These are phyloP conservation scores for Gossypium gossypioides DNA, from an alignment of 441 rosid genomes.

Conservation along the genomic window DNA sequence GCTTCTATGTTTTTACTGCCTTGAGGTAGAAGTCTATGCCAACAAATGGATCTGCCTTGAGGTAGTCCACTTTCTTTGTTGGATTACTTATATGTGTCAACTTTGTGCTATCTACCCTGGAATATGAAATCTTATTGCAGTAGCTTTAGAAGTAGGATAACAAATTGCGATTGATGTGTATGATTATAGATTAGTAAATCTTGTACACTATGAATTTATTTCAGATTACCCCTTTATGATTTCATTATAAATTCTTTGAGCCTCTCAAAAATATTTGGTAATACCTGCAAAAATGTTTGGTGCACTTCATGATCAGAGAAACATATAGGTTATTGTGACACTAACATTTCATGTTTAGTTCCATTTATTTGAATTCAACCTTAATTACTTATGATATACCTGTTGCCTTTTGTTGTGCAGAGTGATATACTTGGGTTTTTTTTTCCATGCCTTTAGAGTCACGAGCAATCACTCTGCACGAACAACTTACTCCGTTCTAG, in stretches of 20 bases:
- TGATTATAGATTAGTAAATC: not conserved
- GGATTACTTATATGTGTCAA: no score
- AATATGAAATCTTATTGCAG: not conserved
- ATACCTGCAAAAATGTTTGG: no score
- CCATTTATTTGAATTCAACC: not conserved
- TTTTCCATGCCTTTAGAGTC: no score
- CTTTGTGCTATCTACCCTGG: no score
- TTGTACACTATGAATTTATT: conserved; percentile 7
- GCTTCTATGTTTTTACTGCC: not conserved
- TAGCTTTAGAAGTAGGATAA: not conserved
- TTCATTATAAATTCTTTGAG: no score
- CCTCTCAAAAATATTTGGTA: no score
- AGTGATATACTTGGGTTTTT: conserved; percentile 43
- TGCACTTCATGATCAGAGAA: conserved; percentile 10
- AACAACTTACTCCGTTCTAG: conserved; percentile 20
- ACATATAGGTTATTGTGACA: conserved; percentile 49
- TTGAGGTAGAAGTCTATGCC: not conserved
- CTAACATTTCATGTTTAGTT: not conserved
- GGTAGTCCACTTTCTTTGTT: not conserved
- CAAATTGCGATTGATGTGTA: not conserved
- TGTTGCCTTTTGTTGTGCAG: conserved; percentile 25
- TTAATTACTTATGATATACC: not conserved
- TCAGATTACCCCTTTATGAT: conserved; percentile 45
- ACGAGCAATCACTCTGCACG: no score
- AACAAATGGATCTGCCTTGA: not conserved